A percentile compares a stretch with the other conserved stretches of the same genome.
Evolutionary conservation across 2,329 filamentous ascomycete species (phyloP).

Genomic region (Sodiomyces alkalinus): DNA sequence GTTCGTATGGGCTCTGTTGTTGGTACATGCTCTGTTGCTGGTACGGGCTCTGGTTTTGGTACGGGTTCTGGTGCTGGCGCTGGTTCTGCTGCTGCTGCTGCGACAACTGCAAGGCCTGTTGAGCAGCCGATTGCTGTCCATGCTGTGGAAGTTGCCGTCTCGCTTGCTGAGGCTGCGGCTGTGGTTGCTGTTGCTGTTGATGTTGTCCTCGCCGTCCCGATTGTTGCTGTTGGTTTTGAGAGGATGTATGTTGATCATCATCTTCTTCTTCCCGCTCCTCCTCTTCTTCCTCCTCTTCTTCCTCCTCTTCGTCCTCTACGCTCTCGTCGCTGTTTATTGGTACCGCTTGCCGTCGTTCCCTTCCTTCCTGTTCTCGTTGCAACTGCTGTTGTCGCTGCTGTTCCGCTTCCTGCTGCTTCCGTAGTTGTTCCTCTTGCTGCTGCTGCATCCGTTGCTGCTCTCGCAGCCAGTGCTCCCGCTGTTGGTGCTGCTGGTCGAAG

Average conservation of each 20-base stretch:
- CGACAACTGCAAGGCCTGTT: too few relatives aligned
- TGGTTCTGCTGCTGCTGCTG: too few relatives aligned
- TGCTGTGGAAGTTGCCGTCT: too few relatives aligned
- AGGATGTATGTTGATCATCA: constrained; percentile 18
- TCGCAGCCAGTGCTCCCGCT: constrained; percentile 3
- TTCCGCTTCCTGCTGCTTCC: not conserved
- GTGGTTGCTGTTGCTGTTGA: not conserved
- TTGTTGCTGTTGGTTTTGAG: constrained; percentile 9
- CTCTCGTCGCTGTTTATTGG: too few relatives aligned
- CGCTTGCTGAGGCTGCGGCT: too few relatives aligned
- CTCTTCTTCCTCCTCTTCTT: not conserved
- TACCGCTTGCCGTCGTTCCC: too few relatives aligned
- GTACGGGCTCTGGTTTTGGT: too few relatives aligned
- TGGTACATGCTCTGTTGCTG: too few relatives aligned
- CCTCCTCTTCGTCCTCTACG: too few relatives aligned
- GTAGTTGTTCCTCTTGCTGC: constrained; percentile 1
- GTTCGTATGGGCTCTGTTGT: too few relatives aligned
- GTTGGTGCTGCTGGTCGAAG: constrained; percentile 22
- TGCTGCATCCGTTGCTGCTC: not conserved
- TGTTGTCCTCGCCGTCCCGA: not conserved
- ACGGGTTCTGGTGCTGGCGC: too few relatives aligned
- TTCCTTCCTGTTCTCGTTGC: constrained; percentile 14
- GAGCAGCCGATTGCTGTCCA: too few relatives aligned
- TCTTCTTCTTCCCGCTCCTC: not conserved
- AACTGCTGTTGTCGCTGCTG: constrained; percentile 19